Evolutionary conservation across 1,139 yeast genomes (phyloP), one percentile per base, ranked within the genome.

Genomic region (Pichia sp.): DNA sequence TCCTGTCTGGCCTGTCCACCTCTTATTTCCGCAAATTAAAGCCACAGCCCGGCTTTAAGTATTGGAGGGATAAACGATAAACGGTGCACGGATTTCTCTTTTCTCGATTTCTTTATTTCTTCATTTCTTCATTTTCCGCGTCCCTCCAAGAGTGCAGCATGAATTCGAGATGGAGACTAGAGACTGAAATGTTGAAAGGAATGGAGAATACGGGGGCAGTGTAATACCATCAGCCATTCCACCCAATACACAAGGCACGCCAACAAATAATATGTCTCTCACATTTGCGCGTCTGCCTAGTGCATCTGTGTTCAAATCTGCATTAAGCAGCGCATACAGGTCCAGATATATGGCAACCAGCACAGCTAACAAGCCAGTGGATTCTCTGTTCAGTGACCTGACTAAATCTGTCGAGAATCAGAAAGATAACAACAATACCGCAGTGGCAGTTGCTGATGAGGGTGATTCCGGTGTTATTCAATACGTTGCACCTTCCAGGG

Each of bases 401-500:
- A 47, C 51, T 8, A 33, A 41, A 12, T 27, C 41, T 7, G 35
- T 41, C 22, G 37, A 35, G 9, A n/a, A 20, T 21, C n/a, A 24
- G 23, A 13, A 27, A n/a, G 25, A 32, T 5, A 28, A 25, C 6
- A 22, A 32, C 4, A 23, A 33, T 13, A 32, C 14, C 15, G 26
- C 33, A 10, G 32, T 34, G 16, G 42, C 38, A 12, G 42, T 28
- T 22, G 37, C 35, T 14, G 40, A 29, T 10, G 42, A 36, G 20
- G 17, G 31, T 7, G 48, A 43, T 22, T 35, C 37, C 8, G 26
- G 32, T 26, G 31, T 22, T 12, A 36, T 42, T 18, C 35, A 40
- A 22, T 46, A 49, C 25, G 34, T 52, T 14, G 47, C 47, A 1
- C 52, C 66, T 3, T 55, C 58, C 29, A 58, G 60, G 32, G 77